Evolutionary conservation across 2,329 filamentous ascomycete genomes (phyloP).

Genomic region (Fusarium torulosum): DNA sequence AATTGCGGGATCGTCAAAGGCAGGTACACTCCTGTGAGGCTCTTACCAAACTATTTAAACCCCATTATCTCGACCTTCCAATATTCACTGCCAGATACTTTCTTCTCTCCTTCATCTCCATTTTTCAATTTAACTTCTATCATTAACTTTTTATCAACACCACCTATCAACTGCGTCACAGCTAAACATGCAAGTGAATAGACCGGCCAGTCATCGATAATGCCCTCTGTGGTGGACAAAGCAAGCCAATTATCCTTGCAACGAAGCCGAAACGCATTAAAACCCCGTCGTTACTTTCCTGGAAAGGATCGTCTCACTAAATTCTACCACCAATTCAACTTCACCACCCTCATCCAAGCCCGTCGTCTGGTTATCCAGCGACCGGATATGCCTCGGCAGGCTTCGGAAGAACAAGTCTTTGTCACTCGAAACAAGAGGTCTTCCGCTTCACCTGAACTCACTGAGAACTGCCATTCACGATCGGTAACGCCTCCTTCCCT

Average conservation of each 20-base stretch:
- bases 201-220: constrained; percentile 37
- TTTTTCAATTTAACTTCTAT: neutral
- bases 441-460: constrained; percentile 32
- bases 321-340: constrained; percentile 24
- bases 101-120: neutral
- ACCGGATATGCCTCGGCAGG: constrained; percentile 47
- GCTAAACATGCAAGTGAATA: constrained; percentile 35
- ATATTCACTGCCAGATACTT: neutral
- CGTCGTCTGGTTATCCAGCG: constrained; percentile 44
- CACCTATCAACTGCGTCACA: neutral
- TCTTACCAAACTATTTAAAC: constrained; percentile 31
- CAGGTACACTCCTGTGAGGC: neutral
- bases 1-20: constrained; percentile 26
- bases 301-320: constrained; percentile 23
- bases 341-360: constrained; percentile 31
- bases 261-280: constrained; percentile 20
- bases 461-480: constrained; percentile 9
- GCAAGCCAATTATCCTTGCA: constrained; percentile 44
- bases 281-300: constrained; percentile 16
- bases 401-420: constrained; percentile 40
- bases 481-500: constrained; percentile 3
- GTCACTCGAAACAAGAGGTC: constrained; percentile 40
- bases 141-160: neutral
- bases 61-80: neutral
- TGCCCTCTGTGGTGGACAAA: constrained; percentile 49